Evolutionary conservation across 495 filamentous ascomycete genomes (phyloP).

Genomic region (Achaetomiella virescens): DNA sequence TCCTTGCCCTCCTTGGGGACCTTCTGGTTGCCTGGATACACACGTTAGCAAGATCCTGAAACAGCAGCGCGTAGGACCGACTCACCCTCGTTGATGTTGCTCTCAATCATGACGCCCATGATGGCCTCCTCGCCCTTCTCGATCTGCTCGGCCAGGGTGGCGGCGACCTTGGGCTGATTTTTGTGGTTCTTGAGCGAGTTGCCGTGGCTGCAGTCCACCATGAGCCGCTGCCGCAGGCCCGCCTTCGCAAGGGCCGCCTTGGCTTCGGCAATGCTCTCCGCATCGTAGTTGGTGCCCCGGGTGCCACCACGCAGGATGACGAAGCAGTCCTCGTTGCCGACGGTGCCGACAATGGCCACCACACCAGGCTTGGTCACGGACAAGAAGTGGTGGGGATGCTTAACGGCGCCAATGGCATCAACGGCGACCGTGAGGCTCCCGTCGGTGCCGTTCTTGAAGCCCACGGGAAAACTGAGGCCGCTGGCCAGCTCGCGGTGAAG

Average conservation of each 20-base stretch:
- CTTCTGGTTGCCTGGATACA: slow-evolving; percentile 75
- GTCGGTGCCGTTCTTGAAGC: slow-evolving; percentile 99
- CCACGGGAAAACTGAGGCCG: slow-evolving; percentile 91
- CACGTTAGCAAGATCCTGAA: slow-evolving; percentile 13
- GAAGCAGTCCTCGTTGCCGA: slow-evolving; percentile 97
- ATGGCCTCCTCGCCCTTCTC: slow-evolving; percentile 76
- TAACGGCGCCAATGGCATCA: slow-evolving; percentile 92
- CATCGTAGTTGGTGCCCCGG: slow-evolving; percentile 89
- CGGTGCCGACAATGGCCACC: slow-evolving; percentile 90
- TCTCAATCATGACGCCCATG: slow-evolving; percentile 99
- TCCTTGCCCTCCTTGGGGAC: slow-evolving; percentile 82
- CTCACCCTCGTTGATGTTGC: slow-evolving; percentile 85
- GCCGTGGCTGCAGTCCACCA: slow-evolving; percentile 98
- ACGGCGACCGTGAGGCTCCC: slow-evolving; percentile 84
- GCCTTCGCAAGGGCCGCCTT: slow-evolving; percentile 30
- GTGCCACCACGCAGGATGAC: slow-evolving; percentile 94
- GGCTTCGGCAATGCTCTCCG: slow-evolving; percentile 58
- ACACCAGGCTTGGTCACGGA: slow-evolving; percentile 97
- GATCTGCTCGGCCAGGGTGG: slow-evolving; percentile 75
- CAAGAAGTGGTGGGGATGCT: slow-evolving; percentile 93
- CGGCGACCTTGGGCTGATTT: slow-evolving; percentile 95
- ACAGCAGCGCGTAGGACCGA: neutral
- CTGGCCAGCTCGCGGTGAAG: slow-evolving; percentile 92
- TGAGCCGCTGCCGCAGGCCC: slow-evolving; percentile 58
- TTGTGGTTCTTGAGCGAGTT: slow-evolving; percentile 95